A percentile compares a stretch with the other conserved stretches of the same genome.
These are phyloP conservation scores for Helotiales sp. DNA, from an alignment of 2,329 filamentous ascomycete species.

Conservation along the genomic window DNA sequence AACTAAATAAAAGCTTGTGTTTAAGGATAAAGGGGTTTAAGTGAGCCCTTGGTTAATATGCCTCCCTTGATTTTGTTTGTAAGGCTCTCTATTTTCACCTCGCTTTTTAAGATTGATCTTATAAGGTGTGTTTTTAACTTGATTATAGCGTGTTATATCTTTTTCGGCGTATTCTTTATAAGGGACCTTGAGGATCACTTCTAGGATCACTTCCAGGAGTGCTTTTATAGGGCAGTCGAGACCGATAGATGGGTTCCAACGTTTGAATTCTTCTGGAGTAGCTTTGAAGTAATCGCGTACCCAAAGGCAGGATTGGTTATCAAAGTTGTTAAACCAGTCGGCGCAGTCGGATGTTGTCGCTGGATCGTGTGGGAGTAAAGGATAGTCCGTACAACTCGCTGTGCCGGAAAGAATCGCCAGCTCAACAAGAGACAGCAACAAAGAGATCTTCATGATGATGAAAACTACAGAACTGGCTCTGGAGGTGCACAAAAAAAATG, in stretches of 20 bases:
- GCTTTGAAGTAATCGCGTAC: conserved; percentile 1
- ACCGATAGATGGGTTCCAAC: neutral
- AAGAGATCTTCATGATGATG: conserved; percentile 1
- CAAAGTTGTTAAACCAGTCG: neutral
- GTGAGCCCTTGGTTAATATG: too few relatives aligned
- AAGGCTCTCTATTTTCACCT: too few relatives aligned
- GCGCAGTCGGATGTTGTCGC: neutral
- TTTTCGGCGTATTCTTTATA: too few relatives aligned
- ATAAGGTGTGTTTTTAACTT: too few relatives aligned
- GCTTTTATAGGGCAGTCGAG: too few relatives aligned
- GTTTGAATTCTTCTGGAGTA: neutral
- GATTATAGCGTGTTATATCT: too few relatives aligned
- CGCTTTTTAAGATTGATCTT: too few relatives aligned
- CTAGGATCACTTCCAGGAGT: too few relatives aligned
- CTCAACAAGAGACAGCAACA: neutral
- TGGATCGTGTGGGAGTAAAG: neutral
- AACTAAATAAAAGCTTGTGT: too few relatives aligned
- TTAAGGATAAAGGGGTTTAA: too few relatives aligned
- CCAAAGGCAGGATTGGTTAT: neutral
- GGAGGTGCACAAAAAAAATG: neutral
- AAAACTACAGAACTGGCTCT: neutral
- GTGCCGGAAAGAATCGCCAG: neutral
- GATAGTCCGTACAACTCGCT: neutral
- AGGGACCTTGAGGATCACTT: too few relatives aligned
- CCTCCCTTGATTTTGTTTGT: too few relatives aligned